Conservation (phyloP, 306 rosid genomes). For the Trifolium pratense region DNA sequence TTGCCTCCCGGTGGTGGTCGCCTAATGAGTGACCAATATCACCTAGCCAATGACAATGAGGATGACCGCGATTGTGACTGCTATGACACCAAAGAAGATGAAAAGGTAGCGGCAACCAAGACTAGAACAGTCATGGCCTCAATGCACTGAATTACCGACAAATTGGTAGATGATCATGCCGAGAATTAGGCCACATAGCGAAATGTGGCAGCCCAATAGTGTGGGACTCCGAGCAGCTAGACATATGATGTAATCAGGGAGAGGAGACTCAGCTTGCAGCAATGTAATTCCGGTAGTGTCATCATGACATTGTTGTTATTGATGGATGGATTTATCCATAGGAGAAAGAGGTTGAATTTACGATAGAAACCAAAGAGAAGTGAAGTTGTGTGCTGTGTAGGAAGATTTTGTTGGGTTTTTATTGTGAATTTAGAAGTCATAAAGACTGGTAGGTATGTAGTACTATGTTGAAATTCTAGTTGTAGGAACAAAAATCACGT, state of each 20-base stretch:
- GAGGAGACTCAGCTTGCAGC: too few relatives aligned
- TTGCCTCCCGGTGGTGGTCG: conserved; percentile 23
- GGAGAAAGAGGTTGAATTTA: too few relatives aligned
- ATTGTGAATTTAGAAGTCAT: neutral
- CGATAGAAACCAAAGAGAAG: too few relatives aligned
- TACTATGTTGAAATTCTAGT: too few relatives aligned
- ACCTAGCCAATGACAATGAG: conserved; percentile 58
- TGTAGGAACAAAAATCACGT: too few relatives aligned
- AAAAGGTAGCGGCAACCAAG: conserved; percentile 78
- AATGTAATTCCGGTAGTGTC: too few relatives aligned
- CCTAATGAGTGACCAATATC: conserved; percentile 62
- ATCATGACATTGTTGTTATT: too few relatives aligned
- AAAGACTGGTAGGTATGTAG: neutral
- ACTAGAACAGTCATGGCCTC: conserved; percentile 59
- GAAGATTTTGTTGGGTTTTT: too few relatives aligned
- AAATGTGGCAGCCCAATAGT: conserved; percentile 65
- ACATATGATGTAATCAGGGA: too few relatives aligned
- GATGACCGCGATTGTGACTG: conserved; percentile 53
- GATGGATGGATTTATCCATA: too few relatives aligned
- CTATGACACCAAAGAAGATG: conserved; percentile 41
- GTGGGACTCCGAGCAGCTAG: conserved; percentile 71
- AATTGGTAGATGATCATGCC: conserved; percentile 67
- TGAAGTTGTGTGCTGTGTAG: neutral
- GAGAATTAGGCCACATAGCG: conserved; percentile 74
- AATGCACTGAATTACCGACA: conserved; percentile 79